Evolutionary conservation across 169 alveolate species (phyloP).

Genomic region (Plasmodium yoelii): DNA sequence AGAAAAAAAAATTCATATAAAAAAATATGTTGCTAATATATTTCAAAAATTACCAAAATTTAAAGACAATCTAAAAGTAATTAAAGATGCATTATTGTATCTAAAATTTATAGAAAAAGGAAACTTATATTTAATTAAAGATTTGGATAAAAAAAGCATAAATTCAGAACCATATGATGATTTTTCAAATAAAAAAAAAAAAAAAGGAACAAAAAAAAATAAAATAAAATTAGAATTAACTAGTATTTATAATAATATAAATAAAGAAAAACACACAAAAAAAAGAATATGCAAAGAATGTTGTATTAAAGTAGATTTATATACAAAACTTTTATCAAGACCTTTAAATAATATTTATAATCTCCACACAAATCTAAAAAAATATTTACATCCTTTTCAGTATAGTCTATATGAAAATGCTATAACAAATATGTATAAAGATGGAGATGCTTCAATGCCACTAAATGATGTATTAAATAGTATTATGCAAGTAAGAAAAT

Average conservation of each 20-base stretch:
- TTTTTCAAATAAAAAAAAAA: constrained; percentile 37
- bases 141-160: constrained; percentile 40
- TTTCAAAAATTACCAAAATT: constrained; percentile 68
- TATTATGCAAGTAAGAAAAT: constrained; percentile 44
- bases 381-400: constrained; percentile 65
- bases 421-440: constrained; percentile 47
- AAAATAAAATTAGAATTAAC: constrained; percentile 56
- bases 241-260: constrained; percentile 62
- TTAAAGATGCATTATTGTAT: constrained; percentile 67
- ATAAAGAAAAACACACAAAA: constrained; percentile 75
- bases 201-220: constrained; percentile 67
- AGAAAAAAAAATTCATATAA: constrained; percentile 51
- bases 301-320: constrained; percentile 64
- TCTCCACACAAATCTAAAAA: constrained; percentile 60
- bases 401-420: constrained; percentile 71
- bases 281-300: constrained; percentile 75
- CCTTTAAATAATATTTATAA: constrained; percentile 61
- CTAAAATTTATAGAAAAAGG: constrained; percentile 74
- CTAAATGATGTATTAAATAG: constrained; percentile 49
- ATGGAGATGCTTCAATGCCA: constrained; percentile 52
- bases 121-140: constrained; percentile 62
- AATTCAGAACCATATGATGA: constrained; percentile 69
- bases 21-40: constrained; percentile 43
- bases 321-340: constrained; percentile 52
- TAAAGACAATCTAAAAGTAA: constrained; percentile 55